These are phyloP conservation scores for Pneumocystis canis DNA, from an alignment of 1,139 yeast genomes.

Conservation along the genomic window DNA sequence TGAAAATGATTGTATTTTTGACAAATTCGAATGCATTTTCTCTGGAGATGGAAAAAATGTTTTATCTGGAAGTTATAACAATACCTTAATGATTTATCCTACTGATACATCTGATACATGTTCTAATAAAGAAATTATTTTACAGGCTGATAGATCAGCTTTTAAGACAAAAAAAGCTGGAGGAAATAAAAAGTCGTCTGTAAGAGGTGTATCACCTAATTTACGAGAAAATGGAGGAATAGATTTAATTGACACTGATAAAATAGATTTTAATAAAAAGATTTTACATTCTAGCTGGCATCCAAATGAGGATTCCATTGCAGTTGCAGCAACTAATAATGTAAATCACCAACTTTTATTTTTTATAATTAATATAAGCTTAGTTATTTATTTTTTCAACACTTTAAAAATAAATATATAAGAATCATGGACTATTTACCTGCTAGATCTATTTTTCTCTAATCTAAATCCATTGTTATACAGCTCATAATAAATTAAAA, in stretches of 20 bases:
- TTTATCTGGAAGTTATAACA: constrained; percentile 95
- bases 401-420: constrained; percentile 14
- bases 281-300: constrained; percentile 97
- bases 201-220: constrained; percentile 12
- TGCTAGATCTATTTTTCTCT: neutral
- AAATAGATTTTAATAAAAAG: constrained; percentile 86
- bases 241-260: constrained; percentile 40
- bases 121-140: constrained; percentile 59
- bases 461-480: neutral
- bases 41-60: constrained; percentile 85
- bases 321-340: constrained; percentile 96
- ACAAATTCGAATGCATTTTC: constrained; percentile 92
- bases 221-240: constrained; percentile 17
- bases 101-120: constrained; percentile 35
- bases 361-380: neutral
- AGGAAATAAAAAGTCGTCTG: neutral
- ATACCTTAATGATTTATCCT: constrained; percentile 93
- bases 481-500: neutral
- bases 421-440: neutral
- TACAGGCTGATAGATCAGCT: constrained; percentile 97
- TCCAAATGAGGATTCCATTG: constrained; percentile 90
- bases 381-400: constrained; percentile 30
- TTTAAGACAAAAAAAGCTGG: constrained; percentile 61
- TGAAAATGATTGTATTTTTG: constrained; percentile 96
- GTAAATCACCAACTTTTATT: constrained; percentile 52